phyloP scores from a whole-genome alignment of 345 rosid species.

The Citrus medica region DNA sequence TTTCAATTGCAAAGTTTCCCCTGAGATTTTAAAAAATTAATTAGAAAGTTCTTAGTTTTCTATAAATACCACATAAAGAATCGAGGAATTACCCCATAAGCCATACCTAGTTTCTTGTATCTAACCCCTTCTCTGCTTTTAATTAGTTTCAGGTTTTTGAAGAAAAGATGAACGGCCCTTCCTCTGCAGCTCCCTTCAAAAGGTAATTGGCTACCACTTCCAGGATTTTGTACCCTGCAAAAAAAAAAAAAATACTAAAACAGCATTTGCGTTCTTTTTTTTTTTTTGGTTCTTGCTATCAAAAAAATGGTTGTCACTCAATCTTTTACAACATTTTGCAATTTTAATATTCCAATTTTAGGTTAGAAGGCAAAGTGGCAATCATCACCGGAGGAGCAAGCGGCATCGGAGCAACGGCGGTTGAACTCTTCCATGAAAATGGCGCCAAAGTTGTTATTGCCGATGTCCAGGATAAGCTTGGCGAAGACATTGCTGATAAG shows the following conservation, averaged over 20 bases:
- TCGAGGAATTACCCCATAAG: background rate
- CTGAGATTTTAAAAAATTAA: background rate
- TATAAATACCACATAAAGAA: background rate
- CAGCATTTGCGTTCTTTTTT: background rate
- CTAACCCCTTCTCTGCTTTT: background rate
- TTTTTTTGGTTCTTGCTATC: background rate
- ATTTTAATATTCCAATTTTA: background rate
- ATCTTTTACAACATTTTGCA: background rate
- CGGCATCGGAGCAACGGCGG: slow-evolving; percentile 34
- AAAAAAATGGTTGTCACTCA: background rate
- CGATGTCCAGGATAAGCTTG: slow-evolving; percentile 32
- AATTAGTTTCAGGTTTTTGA: background rate
- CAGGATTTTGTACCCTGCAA: background rate
- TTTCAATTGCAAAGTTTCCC: no score
- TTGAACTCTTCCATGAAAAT: slow-evolving; percentile 24
- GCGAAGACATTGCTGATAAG: slow-evolving; percentile 18
- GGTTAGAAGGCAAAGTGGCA: slow-evolving; percentile 38
- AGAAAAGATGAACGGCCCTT: background rate
- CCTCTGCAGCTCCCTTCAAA: background rate
- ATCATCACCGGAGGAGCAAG: slow-evolving; percentile 38
- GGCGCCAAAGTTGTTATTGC: slow-evolving; percentile 43
- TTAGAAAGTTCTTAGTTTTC: background rate
- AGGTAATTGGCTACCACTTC: background rate
- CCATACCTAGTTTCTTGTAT: no score
- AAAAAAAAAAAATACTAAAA: background rate